These are phyloP conservation scores for Murraya paniculata DNA, from an alignment of 345 rosid species.

Conservation along the genomic window DNA sequence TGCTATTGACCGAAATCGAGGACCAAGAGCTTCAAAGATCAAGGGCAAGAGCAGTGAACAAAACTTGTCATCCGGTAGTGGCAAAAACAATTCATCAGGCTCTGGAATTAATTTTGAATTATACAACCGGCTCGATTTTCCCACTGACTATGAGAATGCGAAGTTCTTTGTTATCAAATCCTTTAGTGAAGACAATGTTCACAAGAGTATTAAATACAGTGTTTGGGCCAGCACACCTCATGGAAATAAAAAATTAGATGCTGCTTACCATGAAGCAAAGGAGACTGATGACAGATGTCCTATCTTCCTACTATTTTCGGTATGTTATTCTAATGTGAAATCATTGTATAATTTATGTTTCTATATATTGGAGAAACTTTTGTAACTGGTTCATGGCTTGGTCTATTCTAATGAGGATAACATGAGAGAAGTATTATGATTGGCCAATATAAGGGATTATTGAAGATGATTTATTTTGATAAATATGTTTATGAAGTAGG, in stretches of 20 bases:
- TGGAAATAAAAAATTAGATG: constrained; percentile 67
- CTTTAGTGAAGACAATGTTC: constrained; percentile 80
- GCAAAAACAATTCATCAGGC: constrained; percentile 30
- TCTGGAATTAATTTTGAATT: constrained; percentile 33
- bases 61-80: constrained; percentile 29
- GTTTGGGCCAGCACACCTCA: constrained; percentile 83
- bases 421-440: not conserved
- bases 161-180: constrained; percentile 73
- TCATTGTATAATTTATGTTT: not conserved
- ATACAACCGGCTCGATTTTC: constrained; percentile 49
- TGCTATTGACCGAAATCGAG: constrained; percentile 54
- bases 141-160: constrained; percentile 52
- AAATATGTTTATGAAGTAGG: not conserved
- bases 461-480: not conserved
- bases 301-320: constrained; percentile 68
- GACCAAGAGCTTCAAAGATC: constrained; percentile 61
- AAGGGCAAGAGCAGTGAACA: constrained; percentile 44
- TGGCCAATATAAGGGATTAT: not conserved
- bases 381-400: not conserved
- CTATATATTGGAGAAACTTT: not conserved
- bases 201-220: constrained; percentile 65
- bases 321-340: constrained; percentile 15
- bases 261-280: constrained; percentile 60
- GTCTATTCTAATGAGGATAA: not conserved
- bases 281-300: constrained; percentile 49